A percentile compares a stretch with the other conserved stretches of the same genome.
Evolutionary conservation across 352 stramenopile species (phyloP).

Genomic region (Phytophthora fragariaefolia): DNA sequence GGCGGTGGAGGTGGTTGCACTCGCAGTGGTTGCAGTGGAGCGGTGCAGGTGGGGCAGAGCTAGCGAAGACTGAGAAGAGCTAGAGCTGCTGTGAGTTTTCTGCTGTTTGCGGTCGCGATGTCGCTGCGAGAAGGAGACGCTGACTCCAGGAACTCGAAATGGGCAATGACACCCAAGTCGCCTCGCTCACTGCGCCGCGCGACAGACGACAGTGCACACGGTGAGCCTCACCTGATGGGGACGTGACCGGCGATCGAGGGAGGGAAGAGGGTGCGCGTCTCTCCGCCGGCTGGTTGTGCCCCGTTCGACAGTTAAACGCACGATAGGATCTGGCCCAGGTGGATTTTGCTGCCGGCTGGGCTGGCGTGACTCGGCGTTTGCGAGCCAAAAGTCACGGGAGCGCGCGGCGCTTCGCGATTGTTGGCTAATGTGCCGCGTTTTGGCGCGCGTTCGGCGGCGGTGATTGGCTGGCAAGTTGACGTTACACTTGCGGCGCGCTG

Average conservation of each 20-base stretch:
- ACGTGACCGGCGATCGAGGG: slow-evolving; percentile 20
- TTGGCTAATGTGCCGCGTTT: slow-evolving; percentile 19
- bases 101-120: too few species aligned
- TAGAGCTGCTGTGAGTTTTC: not conserved
- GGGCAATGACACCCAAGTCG: slow-evolving; percentile 31
- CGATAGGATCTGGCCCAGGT: too few species aligned
- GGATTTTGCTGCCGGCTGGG: slow-evolving; percentile 14
- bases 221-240: slow-evolving; percentile 25
- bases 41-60: too few species aligned
- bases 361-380: slow-evolving; percentile 20
- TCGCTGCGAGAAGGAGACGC: too few species aligned
- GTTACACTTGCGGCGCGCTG: not conserved
- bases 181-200: slow-evolving; percentile 1
- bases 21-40: slow-evolving; percentile 4
- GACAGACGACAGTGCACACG: slow-evolving; percentile 32
- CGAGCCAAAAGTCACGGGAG: slow-evolving; percentile 21
- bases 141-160: too few species aligned
- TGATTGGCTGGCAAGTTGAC: not conserved
- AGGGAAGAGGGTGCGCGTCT: slow-evolving; percentile 20
- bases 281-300: slow-evolving; percentile 3
- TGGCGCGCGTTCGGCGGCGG: slow-evolving; percentile 13
- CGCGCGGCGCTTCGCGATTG: slow-evolving; percentile 20
- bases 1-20: slow-evolving; percentile 5
- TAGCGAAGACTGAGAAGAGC: not conserved
- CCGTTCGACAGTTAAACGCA: slow-evolving; percentile 18